Conservation (phyloP, 352 stramenopile species). For the Globisporangium canariense region DNA sequence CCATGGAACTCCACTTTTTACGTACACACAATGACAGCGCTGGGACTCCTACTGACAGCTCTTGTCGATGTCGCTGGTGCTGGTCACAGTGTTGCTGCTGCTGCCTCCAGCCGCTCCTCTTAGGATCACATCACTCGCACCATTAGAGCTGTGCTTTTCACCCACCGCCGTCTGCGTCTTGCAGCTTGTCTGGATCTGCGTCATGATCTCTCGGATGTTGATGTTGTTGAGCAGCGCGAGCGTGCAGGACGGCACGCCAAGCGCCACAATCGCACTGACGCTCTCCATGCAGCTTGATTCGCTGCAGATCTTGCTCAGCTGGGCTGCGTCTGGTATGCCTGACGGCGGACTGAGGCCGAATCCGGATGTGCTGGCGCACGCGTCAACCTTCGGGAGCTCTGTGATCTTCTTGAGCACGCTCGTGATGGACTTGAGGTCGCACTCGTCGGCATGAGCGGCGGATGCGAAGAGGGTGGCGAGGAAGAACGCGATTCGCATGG, state of each 20-base stretch:
- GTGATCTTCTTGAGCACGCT: slow-evolving; percentile 6
- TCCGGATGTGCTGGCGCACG: not conserved
- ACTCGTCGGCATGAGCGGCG: not conserved
- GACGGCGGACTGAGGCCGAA: slow-evolving; percentile 2
- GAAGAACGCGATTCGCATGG: not conserved
- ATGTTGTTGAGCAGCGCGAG: slow-evolving; percentile 26
- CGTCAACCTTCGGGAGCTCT: not conserved
- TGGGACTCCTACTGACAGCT: not conserved
- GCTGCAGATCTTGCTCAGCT: slow-evolving; percentile 1
- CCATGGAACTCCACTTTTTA: not conserved
- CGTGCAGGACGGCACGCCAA: slow-evolving; percentile 23
- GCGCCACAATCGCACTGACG: not conserved
- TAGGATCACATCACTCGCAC: not conserved
- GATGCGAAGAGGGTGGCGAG: not conserved
- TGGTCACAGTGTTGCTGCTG: not conserved
- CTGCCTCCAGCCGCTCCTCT: not conserved
- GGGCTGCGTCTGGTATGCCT: not conserved
- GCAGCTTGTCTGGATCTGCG: slow-evolving; percentile 3
- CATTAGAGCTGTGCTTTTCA: not conserved
- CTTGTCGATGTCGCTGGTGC: not conserved
- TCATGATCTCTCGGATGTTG: slow-evolving; percentile 18
- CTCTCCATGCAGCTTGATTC: slow-evolving; percentile 3
- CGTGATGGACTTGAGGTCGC: slow-evolving; percentile 1
- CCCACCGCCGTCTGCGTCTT: not conserved
- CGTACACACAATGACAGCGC: not conserved